Base-by-base conservation (phyloP, 2,329 filamentous ascomycete species). In the Paracamarosporium sp. region DNA sequence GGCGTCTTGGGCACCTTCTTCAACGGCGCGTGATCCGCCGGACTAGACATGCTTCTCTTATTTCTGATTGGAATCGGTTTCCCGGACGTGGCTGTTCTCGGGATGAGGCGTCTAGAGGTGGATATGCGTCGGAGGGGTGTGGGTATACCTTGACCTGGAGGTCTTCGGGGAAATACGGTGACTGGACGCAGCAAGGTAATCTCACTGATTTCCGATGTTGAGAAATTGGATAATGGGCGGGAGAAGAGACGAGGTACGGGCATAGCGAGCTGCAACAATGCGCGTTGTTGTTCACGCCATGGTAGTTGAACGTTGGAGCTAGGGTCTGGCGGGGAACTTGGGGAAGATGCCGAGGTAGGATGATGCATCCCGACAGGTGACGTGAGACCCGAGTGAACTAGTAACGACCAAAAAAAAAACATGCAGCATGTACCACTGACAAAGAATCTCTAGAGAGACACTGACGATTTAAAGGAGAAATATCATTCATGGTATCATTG, bases 1-100 rank as follows among this genome's bases (percentile, higher is more conserved):
- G 78, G 76, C 22, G 66, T 62, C 59, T 80, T 80, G 46, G 64
- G 55, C 9, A 66, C 58, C 45, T 70, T 70, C 47, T 72, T 73
- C 4, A 67, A 58, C 24, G 69, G 69, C 48, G 62, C 59, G 33
- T 75, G 72, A 30, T 74, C 70, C 56, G 70, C 68, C 28, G 71
- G 61, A 20, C 69, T 68, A 41, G 72, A 74, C 72, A 76, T 76
- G 9, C 47, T 68, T 56, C 67, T 65, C 41, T 17, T 56, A 31
- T 63, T 56, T 28, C 31, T 7, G n/a, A 45, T 17, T 30, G 20
- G n/a, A 40, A 28, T 9, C 6, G 17, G 5, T 40, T 12, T 22
- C 8, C 17, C n/a, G n/a, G n/a, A n/a, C n/a, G n/a, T n/a, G n/a
- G n/a, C n/a, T n/a, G n/a, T n/a, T n/a, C n/a, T n/a, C n/a, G n/a